Evolutionary conservation across 2,329 filamentous ascomycete species (phyloP).

Genomic region (Stemphylium lycopersici): DNA sequence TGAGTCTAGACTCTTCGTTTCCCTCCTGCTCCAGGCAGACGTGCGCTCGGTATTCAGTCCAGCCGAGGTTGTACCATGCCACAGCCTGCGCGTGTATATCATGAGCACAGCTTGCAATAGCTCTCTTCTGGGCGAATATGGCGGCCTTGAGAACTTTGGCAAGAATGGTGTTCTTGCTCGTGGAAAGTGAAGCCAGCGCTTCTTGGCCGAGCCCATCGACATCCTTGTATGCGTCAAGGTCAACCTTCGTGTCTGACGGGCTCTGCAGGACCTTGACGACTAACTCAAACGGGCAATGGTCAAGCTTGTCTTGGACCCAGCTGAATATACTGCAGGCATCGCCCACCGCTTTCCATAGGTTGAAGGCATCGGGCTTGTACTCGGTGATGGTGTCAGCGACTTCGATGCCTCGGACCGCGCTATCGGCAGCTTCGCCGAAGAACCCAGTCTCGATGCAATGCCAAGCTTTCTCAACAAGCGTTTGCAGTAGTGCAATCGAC

Average conservation of each 20-base stretch:
- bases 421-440: slow-evolving; percentile 80
- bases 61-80: slow-evolving; percentile 96
- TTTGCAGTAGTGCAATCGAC: slow-evolving; percentile 84
- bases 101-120: slow-evolving; percentile 72
- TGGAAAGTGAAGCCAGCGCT: slow-evolving; percentile 35
- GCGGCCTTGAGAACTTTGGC: slow-evolving; percentile 70
- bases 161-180: slow-evolving; percentile 42
- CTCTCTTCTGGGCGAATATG: slow-evolving; percentile 86
- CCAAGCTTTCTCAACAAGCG: slow-evolving; percentile 80
- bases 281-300: slow-evolving; percentile 65
- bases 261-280: slow-evolving; percentile 65
- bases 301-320: slow-evolving; percentile 71
- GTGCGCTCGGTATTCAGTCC: slow-evolving; percentile 87
- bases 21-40: slow-evolving; percentile 61
- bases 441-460: slow-evolving; percentile 79
- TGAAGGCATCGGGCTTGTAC: slow-evolving; percentile 75
- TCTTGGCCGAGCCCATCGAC: slow-evolving; percentile 68
- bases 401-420: slow-evolving; percentile 71
- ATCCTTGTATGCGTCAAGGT: slow-evolving; percentile 66
- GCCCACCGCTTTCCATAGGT: slow-evolving; percentile 91
- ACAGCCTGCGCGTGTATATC: slow-evolving; percentile 90
- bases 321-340: slow-evolving; percentile 88
- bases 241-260: slow-evolving; percentile 56
- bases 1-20: slow-evolving; percentile 52
- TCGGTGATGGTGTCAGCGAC: slow-evolving; percentile 69